Conservation (phyloP, 1,284 basidiomycete genomes). For the Blastosporella zonata region DNA sequence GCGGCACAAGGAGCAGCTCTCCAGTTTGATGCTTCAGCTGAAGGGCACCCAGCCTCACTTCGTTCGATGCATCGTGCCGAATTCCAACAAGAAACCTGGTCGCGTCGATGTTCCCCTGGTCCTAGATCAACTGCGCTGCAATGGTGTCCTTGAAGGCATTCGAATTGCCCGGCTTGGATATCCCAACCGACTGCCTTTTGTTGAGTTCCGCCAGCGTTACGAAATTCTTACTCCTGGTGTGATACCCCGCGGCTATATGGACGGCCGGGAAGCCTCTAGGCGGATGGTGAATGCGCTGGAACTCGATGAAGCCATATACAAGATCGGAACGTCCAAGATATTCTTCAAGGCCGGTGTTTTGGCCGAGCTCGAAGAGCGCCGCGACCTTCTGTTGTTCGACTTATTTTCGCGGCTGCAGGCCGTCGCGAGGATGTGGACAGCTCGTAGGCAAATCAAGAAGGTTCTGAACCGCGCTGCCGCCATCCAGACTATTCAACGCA, state of each 20-base stretch:
- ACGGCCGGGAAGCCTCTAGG: conserved; percentile 90
- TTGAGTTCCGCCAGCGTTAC: conserved; percentile 96
- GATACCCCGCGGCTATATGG: conserved; percentile 94
- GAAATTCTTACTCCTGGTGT: conserved; percentile 94
- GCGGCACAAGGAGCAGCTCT: conserved; percentile 94
- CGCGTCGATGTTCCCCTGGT: conserved; percentile 93
- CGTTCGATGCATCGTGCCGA: conserved; percentile 97
- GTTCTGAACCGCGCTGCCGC: conserved; percentile 91
- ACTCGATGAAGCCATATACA: conserved; percentile 82
- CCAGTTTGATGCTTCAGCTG: conserved; percentile 89
- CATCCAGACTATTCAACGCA: conserved; percentile 89
- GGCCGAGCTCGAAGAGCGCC: conserved; percentile 94
- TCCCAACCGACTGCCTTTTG: conserved; percentile 94
- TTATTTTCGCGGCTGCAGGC: conserved; percentile 91
- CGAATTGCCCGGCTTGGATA: conserved; percentile 97
- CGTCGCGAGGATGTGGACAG: conserved; percentile 80
- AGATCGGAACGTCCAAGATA: conserved; percentile 95
- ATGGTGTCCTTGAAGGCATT: conserved; percentile 99
- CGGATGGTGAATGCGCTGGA: conserved; percentile 93
- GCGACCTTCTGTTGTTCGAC: conserved; percentile 86
- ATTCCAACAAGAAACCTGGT: conserved; percentile 88
- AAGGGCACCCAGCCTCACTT: conserved; percentile 97
- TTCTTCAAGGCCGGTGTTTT: conserved; percentile 99
- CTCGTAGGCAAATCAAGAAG: conserved; percentile 91
- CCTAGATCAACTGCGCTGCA: conserved; percentile 95